Conservation (phyloP, 75 land plant genomes). For the Ceratopteris richardii region DNA sequence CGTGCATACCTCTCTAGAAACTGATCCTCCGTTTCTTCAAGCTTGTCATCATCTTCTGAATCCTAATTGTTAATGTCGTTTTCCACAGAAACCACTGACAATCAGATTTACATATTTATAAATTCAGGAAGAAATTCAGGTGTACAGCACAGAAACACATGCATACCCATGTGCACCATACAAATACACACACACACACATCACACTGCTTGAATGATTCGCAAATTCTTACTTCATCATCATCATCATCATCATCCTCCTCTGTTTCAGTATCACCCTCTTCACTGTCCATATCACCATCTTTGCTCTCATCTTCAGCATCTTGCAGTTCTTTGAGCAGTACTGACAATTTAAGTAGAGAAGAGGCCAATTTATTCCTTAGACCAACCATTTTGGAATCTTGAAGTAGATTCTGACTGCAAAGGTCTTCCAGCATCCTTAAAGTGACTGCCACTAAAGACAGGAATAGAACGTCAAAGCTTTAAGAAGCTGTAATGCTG, state of each 20-base stretch:
- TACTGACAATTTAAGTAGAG: slow-evolving; percentile 47
- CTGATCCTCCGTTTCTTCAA: slow-evolving; percentile 77
- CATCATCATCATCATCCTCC: slow-evolving; percentile 25
- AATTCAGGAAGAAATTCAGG: not conserved
- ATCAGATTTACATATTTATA: not conserved
- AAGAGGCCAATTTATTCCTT: slow-evolving; percentile 32
- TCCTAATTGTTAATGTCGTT: slow-evolving; percentile 40
- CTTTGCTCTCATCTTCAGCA: slow-evolving; percentile 35
- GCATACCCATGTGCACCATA: too few relatives aligned
- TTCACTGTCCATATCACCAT: slow-evolving; percentile 20
- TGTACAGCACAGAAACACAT: not conserved
- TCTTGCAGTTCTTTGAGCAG: slow-evolving; percentile 54
- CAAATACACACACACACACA: too few relatives aligned
- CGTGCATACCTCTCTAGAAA: slow-evolving; percentile 71
- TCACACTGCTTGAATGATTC: too few relatives aligned
- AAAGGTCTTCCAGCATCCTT: slow-evolving; percentile 37
- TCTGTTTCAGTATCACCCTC: slow-evolving; percentile 32
- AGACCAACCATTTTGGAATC: slow-evolving; percentile 10
- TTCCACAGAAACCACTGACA: not conserved
- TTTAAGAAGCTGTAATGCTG: not conserved
- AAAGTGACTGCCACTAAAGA: slow-evolving; percentile 21
- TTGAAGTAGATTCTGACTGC: slow-evolving; percentile 8
- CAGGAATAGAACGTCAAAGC: not conserved
- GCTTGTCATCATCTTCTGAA: slow-evolving; percentile 51
- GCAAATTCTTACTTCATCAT: too few relatives aligned